Evolutionary conservation across 2,329 filamentous ascomycete genomes (phyloP).

Genomic region (Thermomyces lanuginosus): DNA sequence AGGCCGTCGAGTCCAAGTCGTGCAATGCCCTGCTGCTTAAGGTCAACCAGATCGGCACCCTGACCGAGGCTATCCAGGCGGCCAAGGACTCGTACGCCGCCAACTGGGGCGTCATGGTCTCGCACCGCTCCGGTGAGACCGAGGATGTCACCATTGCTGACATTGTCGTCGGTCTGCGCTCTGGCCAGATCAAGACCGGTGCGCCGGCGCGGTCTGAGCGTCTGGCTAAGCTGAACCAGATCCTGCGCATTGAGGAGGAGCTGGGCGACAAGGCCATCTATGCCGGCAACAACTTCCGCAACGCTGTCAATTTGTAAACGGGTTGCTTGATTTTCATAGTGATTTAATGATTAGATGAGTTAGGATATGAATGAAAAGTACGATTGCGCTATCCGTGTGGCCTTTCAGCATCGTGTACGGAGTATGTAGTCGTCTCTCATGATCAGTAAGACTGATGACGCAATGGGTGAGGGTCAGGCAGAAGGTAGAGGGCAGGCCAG

Average conservation of each 20-base stretch:
- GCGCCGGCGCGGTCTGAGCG: slow-evolving; percentile 92
- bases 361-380: too few species aligned
- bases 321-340: slow-evolving; percentile 1
- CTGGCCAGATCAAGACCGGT: slow-evolving; percentile 98
- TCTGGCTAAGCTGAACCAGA: slow-evolving; percentile 99
- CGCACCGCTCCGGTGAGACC: slow-evolving; percentile 96
- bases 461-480: too few species aligned
- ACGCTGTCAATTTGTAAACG: slow-evolving; percentile 66
- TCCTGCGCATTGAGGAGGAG: slow-evolving; percentile 98
- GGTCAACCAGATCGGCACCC: slow-evolving; percentile 99
- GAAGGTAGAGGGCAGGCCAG: not conserved
- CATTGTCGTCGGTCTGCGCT: slow-evolving; percentile 88
- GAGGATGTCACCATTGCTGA: slow-evolving; percentile 99
- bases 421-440: not conserved
- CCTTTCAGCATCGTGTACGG: too few species aligned
- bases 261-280: slow-evolving; percentile 82
- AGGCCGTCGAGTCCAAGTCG: slow-evolving; percentile 96
- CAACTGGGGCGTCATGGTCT: slow-evolving; percentile 98
- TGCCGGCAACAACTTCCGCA: slow-evolving; percentile 85
- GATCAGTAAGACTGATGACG: too few species aligned
- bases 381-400: too few species aligned
- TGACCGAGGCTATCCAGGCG: slow-evolving; percentile 97
- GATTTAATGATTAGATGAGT: too few species aligned
- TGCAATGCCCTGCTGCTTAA: slow-evolving; percentile 97
- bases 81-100: slow-evolving; percentile 96